Percentiles rank a stretch among this genome's conserved stretches.
phyloP scores from a whole-genome alignment of 75 land plant genomes.

The Ceratopteris richardii region DNA sequence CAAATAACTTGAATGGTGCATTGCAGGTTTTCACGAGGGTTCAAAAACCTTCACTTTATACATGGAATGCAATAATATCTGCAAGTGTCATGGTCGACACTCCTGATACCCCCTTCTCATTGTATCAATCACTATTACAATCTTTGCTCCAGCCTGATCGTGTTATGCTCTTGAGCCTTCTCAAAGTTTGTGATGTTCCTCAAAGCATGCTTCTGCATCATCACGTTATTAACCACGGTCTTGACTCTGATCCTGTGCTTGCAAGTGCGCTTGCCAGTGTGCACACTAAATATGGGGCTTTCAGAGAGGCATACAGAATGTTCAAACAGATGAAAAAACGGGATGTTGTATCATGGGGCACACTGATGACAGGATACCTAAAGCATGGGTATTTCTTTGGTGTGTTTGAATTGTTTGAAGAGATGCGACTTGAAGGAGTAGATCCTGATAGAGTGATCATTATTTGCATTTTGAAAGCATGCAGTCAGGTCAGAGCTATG shows the following conservation, averaged over 20 bases:
- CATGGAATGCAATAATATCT: conserved; percentile 3
- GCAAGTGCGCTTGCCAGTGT: background rate
- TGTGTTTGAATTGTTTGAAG: background rate
- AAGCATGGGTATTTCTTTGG: background rate
- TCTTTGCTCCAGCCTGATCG: background rate
- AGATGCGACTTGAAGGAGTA: background rate
- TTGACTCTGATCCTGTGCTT: background rate
- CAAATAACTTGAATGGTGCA: background rate
- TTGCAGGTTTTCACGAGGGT: background rate
- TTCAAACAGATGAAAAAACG: background rate
- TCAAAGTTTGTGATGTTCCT: background rate
- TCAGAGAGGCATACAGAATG: background rate
- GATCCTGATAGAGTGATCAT: background rate
- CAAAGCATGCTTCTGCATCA: background rate
- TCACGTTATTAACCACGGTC: background rate
- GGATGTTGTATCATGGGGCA: conserved; percentile 8
- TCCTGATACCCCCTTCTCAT: background rate
- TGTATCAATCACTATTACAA: background rate
- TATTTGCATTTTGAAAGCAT: background rate
- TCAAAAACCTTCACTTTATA: background rate
- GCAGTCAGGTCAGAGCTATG: background rate
- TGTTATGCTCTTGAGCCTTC: conserved; percentile 1
- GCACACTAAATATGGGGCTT: background rate
- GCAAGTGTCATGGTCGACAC: background rate
- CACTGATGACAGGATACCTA: background rate